Conservation (phyloP, 352 stramenopile genomes). For the Pythium aristosporum region DNA sequence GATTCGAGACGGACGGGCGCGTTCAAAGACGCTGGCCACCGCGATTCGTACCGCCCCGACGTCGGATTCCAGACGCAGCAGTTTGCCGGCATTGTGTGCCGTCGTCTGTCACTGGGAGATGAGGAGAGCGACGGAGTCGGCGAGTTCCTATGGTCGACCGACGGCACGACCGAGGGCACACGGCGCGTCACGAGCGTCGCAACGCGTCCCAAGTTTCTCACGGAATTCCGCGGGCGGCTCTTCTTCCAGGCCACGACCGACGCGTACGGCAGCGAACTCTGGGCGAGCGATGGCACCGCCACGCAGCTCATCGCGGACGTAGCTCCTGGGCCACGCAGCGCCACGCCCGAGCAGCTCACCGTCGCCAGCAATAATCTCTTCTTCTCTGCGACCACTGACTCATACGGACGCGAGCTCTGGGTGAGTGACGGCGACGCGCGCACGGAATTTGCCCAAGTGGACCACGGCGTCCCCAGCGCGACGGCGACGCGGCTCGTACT, state of each 20-base stretch:
- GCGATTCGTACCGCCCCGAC: constrained; percentile 64
- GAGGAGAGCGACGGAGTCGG: constrained; percentile 20
- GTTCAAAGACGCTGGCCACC: constrained; percentile 81
- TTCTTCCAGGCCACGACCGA: constrained; percentile 73
- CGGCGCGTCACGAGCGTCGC: constrained; percentile 36
- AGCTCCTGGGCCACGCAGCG: constrained; percentile 41
- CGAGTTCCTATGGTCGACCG: constrained; percentile 78
- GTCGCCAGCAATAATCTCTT: constrained; percentile 39
- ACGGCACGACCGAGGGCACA: constrained; percentile 72
- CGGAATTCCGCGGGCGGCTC: constrained; percentile 37
- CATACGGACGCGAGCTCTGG: constrained; percentile 59
- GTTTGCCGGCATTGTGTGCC: constrained; percentile 30
- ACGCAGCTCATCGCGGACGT: constrained; percentile 63
- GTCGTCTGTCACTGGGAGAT: not conserved
- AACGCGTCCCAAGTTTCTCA: constrained; percentile 38
- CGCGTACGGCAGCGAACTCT: constrained; percentile 70
- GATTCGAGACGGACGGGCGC: constrained; percentile 79
- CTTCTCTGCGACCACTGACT: constrained; percentile 48
- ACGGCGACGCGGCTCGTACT: constrained; percentile 46
- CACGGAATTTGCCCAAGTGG: constrained; percentile 31
- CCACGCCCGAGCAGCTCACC: constrained; percentile 37
- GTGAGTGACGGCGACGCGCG: constrained; percentile 43
- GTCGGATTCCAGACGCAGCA: constrained; percentile 39
- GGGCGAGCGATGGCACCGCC: constrained; percentile 59
- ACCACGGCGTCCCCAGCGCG: constrained; percentile 16